Conservation (phyloP, 23 red algal genomes). For the Gracilariopsis chorda region DNA sequence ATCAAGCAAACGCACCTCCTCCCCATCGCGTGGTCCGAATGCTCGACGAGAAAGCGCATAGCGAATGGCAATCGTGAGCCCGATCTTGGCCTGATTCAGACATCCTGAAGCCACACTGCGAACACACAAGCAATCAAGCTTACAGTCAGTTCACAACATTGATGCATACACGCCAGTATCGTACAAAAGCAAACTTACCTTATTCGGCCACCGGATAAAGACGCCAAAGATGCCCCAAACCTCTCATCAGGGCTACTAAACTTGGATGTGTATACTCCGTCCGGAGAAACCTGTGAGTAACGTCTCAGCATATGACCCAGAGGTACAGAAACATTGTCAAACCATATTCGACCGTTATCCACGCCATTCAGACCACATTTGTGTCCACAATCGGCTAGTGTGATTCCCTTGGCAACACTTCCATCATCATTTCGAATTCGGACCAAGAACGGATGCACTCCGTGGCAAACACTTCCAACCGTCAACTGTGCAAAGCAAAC, state of each 20-base stretch:
- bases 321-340: slow-evolving; percentile 80
- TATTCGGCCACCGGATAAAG: slow-evolving; percentile 81
- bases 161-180: background rate
- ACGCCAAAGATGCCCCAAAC: slow-evolving; percentile 84
- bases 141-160: background rate
- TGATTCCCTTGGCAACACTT: slow-evolving; percentile 14
- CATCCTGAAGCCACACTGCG: slow-evolving; percentile 63
- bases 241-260: slow-evolving; percentile 72
- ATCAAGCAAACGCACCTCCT: slow-evolving; percentile 52
- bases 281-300: slow-evolving; percentile 62
- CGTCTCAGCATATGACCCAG: slow-evolving; percentile 73
- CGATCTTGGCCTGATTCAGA: slow-evolving; percentile 82
- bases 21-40: slow-evolving; percentile 57
- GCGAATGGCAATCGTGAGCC: slow-evolving; percentile 84
- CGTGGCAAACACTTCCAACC: slow-evolving; percentile 35
- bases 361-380: slow-evolving; percentile 98
- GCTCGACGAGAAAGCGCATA: slow-evolving; percentile 65
- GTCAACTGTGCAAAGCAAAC: slow-evolving; percentile 86
- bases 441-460: slow-evolving; percentile 93
- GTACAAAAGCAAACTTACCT: slow-evolving; percentile 23
- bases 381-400: slow-evolving; percentile 81
- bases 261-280: slow-evolving; percentile 70
- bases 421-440: slow-evolving; percentile 81
- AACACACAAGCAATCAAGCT: background rate
- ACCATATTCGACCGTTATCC: slow-evolving; percentile 99